Evolutionary conservation across 2,329 filamentous ascomycete species (phyloP), one percentile per base, ranked within the genome.

Genomic region (Lasiodiplodia hormozganensis): DNA sequence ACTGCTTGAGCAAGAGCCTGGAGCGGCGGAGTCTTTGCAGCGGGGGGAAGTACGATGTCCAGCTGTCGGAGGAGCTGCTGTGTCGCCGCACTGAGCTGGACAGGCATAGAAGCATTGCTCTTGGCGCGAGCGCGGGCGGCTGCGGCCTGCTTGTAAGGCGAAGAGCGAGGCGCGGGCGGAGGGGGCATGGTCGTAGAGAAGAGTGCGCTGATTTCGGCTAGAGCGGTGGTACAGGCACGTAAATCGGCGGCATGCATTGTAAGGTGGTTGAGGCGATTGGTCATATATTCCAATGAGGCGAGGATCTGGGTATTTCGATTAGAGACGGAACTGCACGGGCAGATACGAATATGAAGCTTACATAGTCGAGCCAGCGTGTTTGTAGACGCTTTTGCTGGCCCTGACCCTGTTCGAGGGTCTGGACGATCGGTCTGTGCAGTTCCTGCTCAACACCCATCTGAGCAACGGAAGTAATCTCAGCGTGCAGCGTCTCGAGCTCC

Each of bases 381-480:
- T 78, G 76, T 43, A 81, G 77, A 51, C 75, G 74, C 21, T 70
- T 72, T 28, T 74, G 72, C 56, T 82, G 78, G 36, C 74, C 73
- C 34, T 79, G 76, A 28, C 76, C 77, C 11, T 78, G 74, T 25
- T 79, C 72, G 66, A 81, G 76, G 28, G 75, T 73, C 12, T 79
- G 76, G 6, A 87, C 78, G 1, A 90, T 87, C 0, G 90, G 90
- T 69, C 88, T 85, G 5, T 90, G 82, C 71, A 89, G 85, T 74
- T 91, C 88, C 72, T 90, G 87, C 71, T 92, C 89, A 0, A 89
- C 84, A 0, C 90, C 88, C 87, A 93, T 92, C 70, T 91, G 87
- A 7, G 89, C 87, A 2, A 93, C 88, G 0, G 90, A 87, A 0
- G 90, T 80, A 51, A 93, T 89, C 74, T 93, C 91, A 0, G 88